phyloP scores from a whole-genome alignment of 2,329 filamentous ascomycete species.

The Helotiales sp. region DNA sequence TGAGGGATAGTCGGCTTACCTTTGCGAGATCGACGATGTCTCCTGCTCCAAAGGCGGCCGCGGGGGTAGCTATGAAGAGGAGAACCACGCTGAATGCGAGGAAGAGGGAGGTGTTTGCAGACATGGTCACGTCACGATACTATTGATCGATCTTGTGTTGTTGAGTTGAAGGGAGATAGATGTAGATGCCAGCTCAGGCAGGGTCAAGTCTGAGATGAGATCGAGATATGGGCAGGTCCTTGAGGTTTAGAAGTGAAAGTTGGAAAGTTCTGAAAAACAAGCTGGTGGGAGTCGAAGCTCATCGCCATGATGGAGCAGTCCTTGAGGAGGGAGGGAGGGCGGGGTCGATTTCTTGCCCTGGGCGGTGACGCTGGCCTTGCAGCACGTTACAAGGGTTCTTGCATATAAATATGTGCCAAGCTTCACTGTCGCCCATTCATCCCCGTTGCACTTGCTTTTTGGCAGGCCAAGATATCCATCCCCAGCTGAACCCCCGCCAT shows the following conservation, averaged over 20 bases:
- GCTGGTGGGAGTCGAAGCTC: neutral
- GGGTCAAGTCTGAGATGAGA: neutral
- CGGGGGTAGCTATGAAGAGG: slow-evolving; percentile 21
- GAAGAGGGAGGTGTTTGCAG: slow-evolving; percentile 16
- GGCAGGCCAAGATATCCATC: neutral
- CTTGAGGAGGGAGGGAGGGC: neutral
- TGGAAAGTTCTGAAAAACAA: neutral
- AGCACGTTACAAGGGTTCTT: neutral
- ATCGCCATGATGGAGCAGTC: neutral
- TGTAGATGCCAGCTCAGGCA: neutral
- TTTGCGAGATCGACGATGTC: slow-evolving; percentile 21
- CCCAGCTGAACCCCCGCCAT: slow-evolving; percentile 5
- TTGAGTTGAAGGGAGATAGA: neutral
- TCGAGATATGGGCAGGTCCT: no score
- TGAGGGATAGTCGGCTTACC: neutral
- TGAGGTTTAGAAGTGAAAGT: neutral
- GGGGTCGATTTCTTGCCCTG: slow-evolving; percentile 12
- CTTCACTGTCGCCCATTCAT: neutral
- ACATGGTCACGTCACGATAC: slow-evolving; percentile 16
- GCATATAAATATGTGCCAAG: slow-evolving; percentile 9
- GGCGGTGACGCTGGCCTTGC: slow-evolving; percentile 7
- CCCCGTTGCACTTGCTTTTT: neutral
- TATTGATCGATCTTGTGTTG: slow-evolving; percentile 13
- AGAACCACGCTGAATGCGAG: slow-evolving; percentile 19
- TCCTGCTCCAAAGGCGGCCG: slow-evolving; percentile 23